These are phyloP conservation scores for Thermochaetoides dissita DNA, from an alignment of 2,329 filamentous ascomycete species.

Conservation along the genomic window DNA sequence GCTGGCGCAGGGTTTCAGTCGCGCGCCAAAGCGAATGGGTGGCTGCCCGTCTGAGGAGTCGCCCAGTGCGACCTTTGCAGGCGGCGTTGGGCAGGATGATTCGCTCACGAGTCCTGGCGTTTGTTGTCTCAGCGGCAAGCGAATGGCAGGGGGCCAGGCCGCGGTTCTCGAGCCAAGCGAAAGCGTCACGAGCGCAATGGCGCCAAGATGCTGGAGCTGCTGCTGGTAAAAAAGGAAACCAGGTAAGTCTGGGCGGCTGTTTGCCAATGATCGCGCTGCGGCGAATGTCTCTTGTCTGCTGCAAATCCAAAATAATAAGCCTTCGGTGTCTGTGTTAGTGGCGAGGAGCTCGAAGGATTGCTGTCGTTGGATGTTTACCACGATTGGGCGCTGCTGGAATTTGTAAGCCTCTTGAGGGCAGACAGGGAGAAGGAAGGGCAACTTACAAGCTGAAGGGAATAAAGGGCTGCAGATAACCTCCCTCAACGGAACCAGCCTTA, in stretches of 20 bases:
- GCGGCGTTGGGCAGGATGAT: constrained; percentile 11
- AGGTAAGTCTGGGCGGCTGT: too few species aligned
- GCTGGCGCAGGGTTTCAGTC: constrained; percentile 12
- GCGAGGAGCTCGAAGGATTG: too few species aligned
- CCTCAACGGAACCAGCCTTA: constrained; percentile 6
- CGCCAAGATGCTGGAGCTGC: too few species aligned
- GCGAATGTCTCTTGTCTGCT: too few species aligned
- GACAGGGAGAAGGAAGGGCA: constrained; percentile 2
- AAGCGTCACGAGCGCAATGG: constrained; percentile 4
- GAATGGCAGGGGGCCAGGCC: constrained; percentile 12
- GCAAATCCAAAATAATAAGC: too few species aligned
- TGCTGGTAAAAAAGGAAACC: too few species aligned
- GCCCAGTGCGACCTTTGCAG: constrained; percentile 15
- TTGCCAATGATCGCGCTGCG: too few species aligned
- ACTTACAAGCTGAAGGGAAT: background rate
- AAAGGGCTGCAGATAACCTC: background rate
- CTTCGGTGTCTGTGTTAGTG: too few species aligned
- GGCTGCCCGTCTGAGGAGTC: constrained; percentile 17
- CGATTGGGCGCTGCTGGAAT: too few species aligned
- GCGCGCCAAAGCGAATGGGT: constrained; percentile 14
- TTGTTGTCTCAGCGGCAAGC: constrained; percentile 16
- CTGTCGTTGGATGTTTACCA: too few species aligned
- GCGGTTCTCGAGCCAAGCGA: constrained; percentile 6
- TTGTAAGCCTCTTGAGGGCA: too few species aligned
- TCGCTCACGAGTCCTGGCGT: constrained; percentile 10